Evolutionary conservation across 140 eudicot genomes (phyloP).

Genomic region (Flaveria floridana): DNA sequence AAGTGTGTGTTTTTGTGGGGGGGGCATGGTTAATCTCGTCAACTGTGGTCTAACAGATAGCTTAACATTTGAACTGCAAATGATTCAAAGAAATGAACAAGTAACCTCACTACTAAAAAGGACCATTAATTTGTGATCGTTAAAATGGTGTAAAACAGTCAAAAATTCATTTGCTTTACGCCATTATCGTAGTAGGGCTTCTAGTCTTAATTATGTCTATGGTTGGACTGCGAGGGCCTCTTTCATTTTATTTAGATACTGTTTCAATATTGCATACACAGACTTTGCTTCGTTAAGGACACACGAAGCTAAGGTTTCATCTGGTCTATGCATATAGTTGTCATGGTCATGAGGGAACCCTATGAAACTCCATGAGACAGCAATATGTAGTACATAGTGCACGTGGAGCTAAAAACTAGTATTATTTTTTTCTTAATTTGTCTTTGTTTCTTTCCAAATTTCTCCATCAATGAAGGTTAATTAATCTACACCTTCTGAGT

Average conservation of each 20-base stretch:
- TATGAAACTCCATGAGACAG: constrained; percentile 21
- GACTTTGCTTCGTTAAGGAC: neutral
- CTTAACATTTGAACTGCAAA: constrained; percentile 1
- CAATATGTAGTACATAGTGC: constrained; percentile 21
- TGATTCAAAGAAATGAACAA: no score
- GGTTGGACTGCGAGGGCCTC: neutral
- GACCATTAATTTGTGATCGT: no score
- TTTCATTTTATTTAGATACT: neutral
- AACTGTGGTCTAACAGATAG: neutral
- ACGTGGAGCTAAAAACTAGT: constrained; percentile 20
- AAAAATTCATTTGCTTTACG: no score
- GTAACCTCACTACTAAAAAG: no score
- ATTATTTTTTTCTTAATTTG: constrained; percentile 5
- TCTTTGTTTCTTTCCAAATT: neutral
- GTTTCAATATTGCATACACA: neutral
- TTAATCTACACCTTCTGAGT: constrained; percentile 28
- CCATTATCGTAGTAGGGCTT: neutral
- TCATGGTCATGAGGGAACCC: neutral
- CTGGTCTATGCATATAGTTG: constrained; percentile 12
- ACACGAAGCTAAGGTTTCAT: neutral
- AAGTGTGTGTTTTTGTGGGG: constrained; percentile 9
- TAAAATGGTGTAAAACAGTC: no score
- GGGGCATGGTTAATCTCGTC: constrained; percentile 3
- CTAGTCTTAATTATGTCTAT: neutral
- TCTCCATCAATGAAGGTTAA: constrained; percentile 29